phyloP scores from a whole-genome alignment of 108 stramenopile species.

The Pseudonitzschia multiseries region DNA sequence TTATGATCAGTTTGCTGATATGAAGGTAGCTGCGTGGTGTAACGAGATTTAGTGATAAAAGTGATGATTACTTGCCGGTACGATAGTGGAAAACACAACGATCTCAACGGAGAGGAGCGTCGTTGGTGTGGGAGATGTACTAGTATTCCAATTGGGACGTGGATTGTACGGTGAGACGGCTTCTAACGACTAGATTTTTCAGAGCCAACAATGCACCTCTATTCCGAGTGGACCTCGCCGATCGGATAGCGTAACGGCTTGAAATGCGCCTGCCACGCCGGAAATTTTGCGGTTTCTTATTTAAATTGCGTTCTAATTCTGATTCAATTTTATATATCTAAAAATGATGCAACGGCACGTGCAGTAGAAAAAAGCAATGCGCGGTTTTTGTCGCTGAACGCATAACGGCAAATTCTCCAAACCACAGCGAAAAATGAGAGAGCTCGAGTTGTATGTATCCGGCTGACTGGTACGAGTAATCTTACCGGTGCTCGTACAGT shows the following conservation, averaged over 20 bases:
- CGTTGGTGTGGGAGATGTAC: too few relatives aligned
- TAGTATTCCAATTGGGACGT: too few relatives aligned
- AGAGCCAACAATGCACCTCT: conserved; percentile 5
- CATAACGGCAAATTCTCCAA: background rate
- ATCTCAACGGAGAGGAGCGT: too few relatives aligned
- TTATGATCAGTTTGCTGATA: background rate
- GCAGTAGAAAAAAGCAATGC: background rate
- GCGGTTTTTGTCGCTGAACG: background rate
- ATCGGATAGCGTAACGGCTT: background rate
- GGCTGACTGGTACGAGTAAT: too few relatives aligned
- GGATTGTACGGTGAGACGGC: background rate
- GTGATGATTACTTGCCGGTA: too few relatives aligned
- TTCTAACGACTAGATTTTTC: conserved; percentile 2
- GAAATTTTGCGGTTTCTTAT: background rate
- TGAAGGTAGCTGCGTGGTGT: too few relatives aligned
- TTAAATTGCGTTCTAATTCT: background rate
- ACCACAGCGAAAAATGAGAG: background rate
- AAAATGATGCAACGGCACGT: background rate
- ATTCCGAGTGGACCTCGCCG: background rate
- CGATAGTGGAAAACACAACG: too few relatives aligned
- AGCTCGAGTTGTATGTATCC: background rate
- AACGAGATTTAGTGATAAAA: too few relatives aligned
- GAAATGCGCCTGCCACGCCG: background rate
- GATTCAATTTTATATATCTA: background rate
- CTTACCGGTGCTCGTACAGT: too few relatives aligned